Evolutionary conservation across 805 yeast species (phyloP), one percentile per base, ranked within the genome.

Genomic region (Pichia scutulata): DNA sequence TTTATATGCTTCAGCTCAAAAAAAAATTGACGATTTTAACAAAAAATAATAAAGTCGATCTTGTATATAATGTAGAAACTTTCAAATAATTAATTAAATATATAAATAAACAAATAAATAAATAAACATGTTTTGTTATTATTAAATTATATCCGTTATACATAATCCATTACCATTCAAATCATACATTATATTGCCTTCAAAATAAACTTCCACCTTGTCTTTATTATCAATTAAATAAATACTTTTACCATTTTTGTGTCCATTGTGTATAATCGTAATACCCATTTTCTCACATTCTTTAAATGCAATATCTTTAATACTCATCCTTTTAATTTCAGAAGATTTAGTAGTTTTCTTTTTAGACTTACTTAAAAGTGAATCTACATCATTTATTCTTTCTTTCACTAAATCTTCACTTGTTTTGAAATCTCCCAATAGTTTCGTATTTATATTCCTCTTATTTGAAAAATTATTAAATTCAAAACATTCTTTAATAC

Each of bases 241-340:
- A 41, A 81, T 59, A 3, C 74, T 70, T 42, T 69, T 64, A 1
- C 82, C 84, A 21, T 43, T 41, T 44, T 48, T 42, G 1, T 36
- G 46, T 18, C 53, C 52, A 19, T 64, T 51, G 5, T 73, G 71
- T 1, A 65, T 51, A 23, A 81, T 66, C 9, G 73, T 58, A 23
- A 82, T 68, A 37, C 77, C 76, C 45, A 78, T 65, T 2, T 68
- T 65, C 24, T 70, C 60, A 57, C 96, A 88, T 58, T 70, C 77
- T 2, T 78, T 78, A 48, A 75, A 79, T 2, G 87, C 77, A 19
- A 88, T 82, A 48, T 86, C 88, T 54, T 74, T 81, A 60, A 82
- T 82, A 0, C 68, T 36, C 18, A 12, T 13, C n/a, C 39, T 28
- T 33, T 23, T 13, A 6, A 26, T 25, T 43, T 18, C 37, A 21